These are phyloP conservation scores for Leishmania lainsoni DNA, from an alignment of 208 protist species.

Conservation along the genomic window DNA sequence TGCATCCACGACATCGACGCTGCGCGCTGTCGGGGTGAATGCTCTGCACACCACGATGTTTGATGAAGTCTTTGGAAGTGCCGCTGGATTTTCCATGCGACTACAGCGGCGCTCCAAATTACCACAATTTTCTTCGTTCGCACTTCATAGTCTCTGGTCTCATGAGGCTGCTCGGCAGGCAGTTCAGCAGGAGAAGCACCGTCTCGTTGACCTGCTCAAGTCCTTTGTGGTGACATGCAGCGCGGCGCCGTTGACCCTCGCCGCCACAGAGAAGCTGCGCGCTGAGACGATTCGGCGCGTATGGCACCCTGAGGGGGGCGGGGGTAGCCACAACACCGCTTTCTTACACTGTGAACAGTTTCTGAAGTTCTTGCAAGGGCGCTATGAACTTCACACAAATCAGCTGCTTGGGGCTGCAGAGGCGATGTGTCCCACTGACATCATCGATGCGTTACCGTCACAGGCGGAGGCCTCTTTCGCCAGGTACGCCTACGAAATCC, in stretches of 20 bases:
- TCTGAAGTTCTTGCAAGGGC: conserved; percentile 15
- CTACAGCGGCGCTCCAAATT: background rate
- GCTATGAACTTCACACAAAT: conserved; percentile 6
- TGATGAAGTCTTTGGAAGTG: conserved; percentile 9
- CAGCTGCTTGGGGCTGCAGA: background rate
- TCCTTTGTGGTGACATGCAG: conserved; percentile 47
- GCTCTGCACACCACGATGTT: background rate
- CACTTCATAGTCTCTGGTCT: conserved; percentile 55
- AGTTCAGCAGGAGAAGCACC: conserved; percentile 35
- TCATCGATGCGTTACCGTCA: conserved; percentile 67
- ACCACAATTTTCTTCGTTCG: background rate
- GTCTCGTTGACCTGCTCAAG: conserved; percentile 36
- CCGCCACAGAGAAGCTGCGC: conserved; percentile 47
- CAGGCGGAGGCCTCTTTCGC: conserved; percentile 72
- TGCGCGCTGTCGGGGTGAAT: background rate
- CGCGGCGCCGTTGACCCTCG: conserved; percentile 55
- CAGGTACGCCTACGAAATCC: conserved; percentile 41
- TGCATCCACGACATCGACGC: background rate
- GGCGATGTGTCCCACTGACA: conserved; percentile 11
- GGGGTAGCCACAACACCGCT: background rate
- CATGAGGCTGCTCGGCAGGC: conserved; percentile 53
- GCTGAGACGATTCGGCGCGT: conserved; percentile 43
- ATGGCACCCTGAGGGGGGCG: conserved; percentile 2
- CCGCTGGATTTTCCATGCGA: background rate
- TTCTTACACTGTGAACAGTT: conserved; percentile 25